Percentiles rank a stretch among this genome's conserved stretches.
Evolutionary conservation across 106 monocot species (phyloP).

Genomic region (Dioscorea zingiberensis): DNA sequence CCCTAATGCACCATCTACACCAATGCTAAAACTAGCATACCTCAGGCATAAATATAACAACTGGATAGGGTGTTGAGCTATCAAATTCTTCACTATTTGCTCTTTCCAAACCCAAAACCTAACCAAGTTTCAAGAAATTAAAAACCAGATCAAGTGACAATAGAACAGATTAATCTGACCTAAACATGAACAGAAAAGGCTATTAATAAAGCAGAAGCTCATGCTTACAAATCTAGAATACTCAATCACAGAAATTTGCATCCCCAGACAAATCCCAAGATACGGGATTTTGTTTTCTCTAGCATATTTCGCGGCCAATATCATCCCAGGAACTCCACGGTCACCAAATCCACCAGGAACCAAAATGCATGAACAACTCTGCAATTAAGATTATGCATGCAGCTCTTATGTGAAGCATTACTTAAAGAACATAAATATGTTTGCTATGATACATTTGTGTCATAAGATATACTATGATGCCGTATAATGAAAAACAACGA

Average conservation of each 20-base stretch:
- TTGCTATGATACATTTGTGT: background rate
- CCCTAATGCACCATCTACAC: no score
- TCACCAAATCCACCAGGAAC: slow-evolving; percentile 84
- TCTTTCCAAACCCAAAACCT: slow-evolving; percentile 54
- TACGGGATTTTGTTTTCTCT: slow-evolving; percentile 76
- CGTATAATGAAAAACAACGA: background rate
- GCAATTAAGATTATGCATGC: slow-evolving; percentile 4
- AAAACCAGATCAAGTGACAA: background rate
- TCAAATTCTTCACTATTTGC: slow-evolving; percentile 88
- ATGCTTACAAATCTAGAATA: slow-evolving; percentile 54
- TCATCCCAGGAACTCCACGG: slow-evolving; percentile 82
- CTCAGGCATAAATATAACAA: slow-evolving; percentile 86
- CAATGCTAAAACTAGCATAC: slow-evolving; percentile 18
- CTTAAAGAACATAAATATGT: background rate
- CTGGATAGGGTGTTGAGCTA: slow-evolving; percentile 40
- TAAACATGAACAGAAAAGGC: background rate
- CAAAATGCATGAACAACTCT: slow-evolving; percentile 71
- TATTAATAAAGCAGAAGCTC: no score
- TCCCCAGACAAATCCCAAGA: slow-evolving; percentile 85
- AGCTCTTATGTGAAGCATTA: background rate
- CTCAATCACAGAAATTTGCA: slow-evolving; percentile 89
- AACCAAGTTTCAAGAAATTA: background rate
- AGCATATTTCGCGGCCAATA: slow-evolving; percentile 77
- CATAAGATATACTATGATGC: background rate
- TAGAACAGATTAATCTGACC: background rate